Conservation (phyloP, 768 basidiomycete genomes). For the Rhodotorula sphaerocarpa region DNA sequence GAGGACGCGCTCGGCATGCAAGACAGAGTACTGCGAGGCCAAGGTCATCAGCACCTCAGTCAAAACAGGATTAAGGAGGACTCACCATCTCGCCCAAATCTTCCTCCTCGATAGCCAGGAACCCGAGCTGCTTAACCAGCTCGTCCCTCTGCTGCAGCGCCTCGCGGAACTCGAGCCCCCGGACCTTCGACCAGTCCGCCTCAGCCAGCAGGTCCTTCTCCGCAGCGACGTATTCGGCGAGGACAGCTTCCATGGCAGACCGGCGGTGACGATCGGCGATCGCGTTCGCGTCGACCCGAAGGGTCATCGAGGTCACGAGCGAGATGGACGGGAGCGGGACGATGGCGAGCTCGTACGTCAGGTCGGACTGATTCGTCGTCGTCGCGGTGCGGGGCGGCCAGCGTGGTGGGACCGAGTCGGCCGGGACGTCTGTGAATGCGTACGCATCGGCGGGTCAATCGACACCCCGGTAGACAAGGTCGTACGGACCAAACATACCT, state of each 20-base stretch:
- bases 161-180: slow-evolving; percentile 87
- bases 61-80: slow-evolving; percentile 5
- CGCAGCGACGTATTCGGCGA: slow-evolving; percentile 47
- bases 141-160: slow-evolving; percentile 55
- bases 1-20: slow-evolving; percentile 70
- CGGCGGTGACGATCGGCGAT: slow-evolving; percentile 63
- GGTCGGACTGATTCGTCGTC: slow-evolving; percentile 46
- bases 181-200: slow-evolving; percentile 73
- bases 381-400: slow-evolving; percentile 60
- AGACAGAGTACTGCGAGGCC: slow-evolving; percentile 56
- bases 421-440: slow-evolving; percentile 51
- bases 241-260: slow-evolving; percentile 55
- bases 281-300: slow-evolving; percentile 67
- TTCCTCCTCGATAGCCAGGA: slow-evolving; percentile 35
- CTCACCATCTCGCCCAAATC: slow-evolving; percentile 70
- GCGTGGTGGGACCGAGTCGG: slow-evolving; percentile 56
- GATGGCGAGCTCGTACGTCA: slow-evolving; percentile 58
- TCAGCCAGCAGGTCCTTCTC: slow-evolving; percentile 48
- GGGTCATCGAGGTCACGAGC: slow-evolving; percentile 58
- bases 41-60: slow-evolving; percentile 18
- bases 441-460: too few relatives aligned
- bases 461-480: too few relatives aligned
- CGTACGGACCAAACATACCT: slow-evolving; percentile 8
- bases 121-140: slow-evolving; percentile 48
- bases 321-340: slow-evolving; percentile 67